Percentiles rank a stretch among this genome's conserved stretches.
Conservation (phyloP, 805 yeast genomes). For the Sporopachydermia lactativora region DNA sequence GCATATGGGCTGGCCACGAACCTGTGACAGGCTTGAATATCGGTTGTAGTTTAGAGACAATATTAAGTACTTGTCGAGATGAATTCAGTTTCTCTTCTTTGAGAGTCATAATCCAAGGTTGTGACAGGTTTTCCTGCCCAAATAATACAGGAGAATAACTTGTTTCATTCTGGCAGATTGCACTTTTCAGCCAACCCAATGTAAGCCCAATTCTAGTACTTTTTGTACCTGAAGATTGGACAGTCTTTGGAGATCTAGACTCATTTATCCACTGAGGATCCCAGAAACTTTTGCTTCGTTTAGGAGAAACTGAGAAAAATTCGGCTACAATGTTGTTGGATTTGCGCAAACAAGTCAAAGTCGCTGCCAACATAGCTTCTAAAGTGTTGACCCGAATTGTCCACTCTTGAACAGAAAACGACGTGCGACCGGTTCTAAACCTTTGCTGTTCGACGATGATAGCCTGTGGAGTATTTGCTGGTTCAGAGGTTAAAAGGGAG, state of each 20-base stretch:
- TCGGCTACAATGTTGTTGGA: neutral
- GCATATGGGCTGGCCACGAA: too few relatives aligned
- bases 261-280: neutral
- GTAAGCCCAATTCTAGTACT: neutral
- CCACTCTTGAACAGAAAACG: conserved; percentile 1
- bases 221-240: neutral
- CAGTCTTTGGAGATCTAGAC: neutral
- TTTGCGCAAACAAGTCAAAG: neutral
- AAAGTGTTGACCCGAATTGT: neutral
- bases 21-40: too few relatives aligned
- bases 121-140: neutral
- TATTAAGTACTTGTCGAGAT: neutral
- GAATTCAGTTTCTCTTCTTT: neutral
- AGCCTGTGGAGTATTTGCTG: conserved; percentile 20
- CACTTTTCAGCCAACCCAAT: neutral
- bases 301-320: neutral
- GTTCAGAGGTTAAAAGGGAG: conserved; percentile 3
- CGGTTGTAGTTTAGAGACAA: too few relatives aligned
- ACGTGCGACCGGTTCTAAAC: conserved; percentile 25
- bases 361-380: neutral
- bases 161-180: neutral
- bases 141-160: neutral
- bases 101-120: neutral
- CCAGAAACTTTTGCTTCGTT: neutral
- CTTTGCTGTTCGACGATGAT: conserved; percentile 45